Conservation (phyloP, 2,329 filamentous ascomycete genomes). For the Tolypocladium guangdongense region DNA sequence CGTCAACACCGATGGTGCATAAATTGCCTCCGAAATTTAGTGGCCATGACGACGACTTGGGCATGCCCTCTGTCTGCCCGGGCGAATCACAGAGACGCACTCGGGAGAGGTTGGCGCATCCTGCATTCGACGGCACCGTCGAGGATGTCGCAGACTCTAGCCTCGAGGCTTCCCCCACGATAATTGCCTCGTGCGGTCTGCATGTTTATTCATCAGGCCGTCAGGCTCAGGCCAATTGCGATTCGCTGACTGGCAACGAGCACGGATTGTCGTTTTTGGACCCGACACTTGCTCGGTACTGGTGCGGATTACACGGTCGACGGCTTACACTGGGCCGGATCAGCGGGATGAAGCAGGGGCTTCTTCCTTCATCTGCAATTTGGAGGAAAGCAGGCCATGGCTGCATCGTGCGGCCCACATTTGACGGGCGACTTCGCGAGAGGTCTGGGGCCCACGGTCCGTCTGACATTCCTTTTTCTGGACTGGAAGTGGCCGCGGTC, state of each 20-base stretch:
- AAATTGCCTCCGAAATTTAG: not conserved
- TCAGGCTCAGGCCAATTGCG: not conserved
- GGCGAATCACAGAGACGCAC: not conserved
- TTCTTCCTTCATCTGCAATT: not conserved
- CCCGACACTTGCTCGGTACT: not conserved
- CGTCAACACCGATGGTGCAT: not conserved
- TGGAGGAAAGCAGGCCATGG: not conserved
- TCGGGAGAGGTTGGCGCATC: not conserved
- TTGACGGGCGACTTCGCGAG: not conserved
- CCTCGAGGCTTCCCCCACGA: not conserved
- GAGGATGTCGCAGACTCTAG: not conserved
- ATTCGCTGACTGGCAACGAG: not conserved
- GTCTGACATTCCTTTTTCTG: not conserved
- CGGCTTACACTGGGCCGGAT: not conserved
- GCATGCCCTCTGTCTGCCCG: not conserved
- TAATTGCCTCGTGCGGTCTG: too few species aligned
- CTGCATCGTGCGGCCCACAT: not conserved
- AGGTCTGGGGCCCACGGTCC: not conserved
- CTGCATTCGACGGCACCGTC: not conserved
- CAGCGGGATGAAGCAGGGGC: too few species aligned
- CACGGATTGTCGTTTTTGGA: not conserved
- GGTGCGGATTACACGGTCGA: too few species aligned
- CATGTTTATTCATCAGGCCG: not conserved
- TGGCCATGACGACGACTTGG: not conserved
- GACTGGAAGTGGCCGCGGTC: too few species aligned